Evolutionary conservation across 179 eudicot genomes (phyloP), one percentile per base, ranked within the genome.

Genomic region (Silene noctiflora): DNA sequence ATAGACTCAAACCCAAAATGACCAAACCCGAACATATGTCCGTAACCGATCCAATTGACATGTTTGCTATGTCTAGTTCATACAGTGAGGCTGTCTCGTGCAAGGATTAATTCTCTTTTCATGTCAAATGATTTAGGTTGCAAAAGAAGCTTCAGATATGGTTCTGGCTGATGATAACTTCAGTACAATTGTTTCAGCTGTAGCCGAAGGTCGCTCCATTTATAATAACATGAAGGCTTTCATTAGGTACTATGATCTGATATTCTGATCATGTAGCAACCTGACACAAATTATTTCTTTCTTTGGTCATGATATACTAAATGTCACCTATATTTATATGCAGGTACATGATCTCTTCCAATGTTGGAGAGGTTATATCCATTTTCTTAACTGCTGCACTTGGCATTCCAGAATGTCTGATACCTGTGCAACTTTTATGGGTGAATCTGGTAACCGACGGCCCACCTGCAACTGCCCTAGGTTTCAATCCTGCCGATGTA

Each of bases 91-190:
- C 46, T 1, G 46, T 39, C 46, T 39, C 46, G 8, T 39, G 46
- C 46, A 39, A 39, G 46, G 8, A 39, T 0, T 39, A 39, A 39
- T 39, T 1, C 1, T 8, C 46, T 39, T 39, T 39, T 39, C 11
- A 39, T 2, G 17, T 21, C 11, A 51, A 63, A 53, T 73, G 77
- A 55, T 77, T 55, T 82, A 94, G 97, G 97, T 94, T 56, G 98
- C 98, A 74, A 94, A 94, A 83, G 98, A 92, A 88, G 98, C 98
- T 61, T 87, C 98, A 13, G 98, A 94, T 78, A 92, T 94, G 98
- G 90, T 94, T 79, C 82, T 94, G 78, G 96, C 97, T 0, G 97
- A 94, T 78, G 98, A 94, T 74, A 94, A 94, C 84, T 94, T 94
- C 85, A 92, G 96, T 64, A 90, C 96, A 58, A 92, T 94, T 48